Conservation (phyloP, 768 basidiomycete genomes). For the Gymnopilus dilepis region DNA sequence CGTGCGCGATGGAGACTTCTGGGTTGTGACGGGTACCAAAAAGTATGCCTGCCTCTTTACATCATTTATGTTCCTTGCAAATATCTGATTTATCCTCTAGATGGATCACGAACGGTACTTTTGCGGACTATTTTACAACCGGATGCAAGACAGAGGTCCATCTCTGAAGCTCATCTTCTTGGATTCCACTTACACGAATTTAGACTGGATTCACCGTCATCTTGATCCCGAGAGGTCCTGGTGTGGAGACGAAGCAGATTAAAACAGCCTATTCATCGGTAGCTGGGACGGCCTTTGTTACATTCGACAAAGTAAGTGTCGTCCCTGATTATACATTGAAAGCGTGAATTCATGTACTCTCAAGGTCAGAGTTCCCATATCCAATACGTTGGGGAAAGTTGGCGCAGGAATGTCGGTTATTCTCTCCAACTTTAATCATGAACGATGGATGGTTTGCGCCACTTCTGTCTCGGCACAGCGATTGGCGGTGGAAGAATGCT, state of each 20-base stretch:
- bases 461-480: slow-evolving; percentile 79
- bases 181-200: slow-evolving; percentile 6
- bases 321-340: slow-evolving; percentile 5
- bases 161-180: not conserved
- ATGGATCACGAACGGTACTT: slow-evolving; percentile 90
- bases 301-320: slow-evolving; percentile 63
- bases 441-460: slow-evolving; percentile 85
- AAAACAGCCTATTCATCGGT: slow-evolving; percentile 92
- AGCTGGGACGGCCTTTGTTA: slow-evolving; percentile 89
- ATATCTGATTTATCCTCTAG: slow-evolving; percentile 37
- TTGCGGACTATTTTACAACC: slow-evolving; percentile 86
- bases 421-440: slow-evolving; percentile 88
- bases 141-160: slow-evolving; percentile 73
- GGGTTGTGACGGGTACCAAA: slow-evolving; percentile 93
- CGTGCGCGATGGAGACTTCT: slow-evolving; percentile 81
- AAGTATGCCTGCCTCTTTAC: slow-evolving; percentile 52
- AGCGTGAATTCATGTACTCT: slow-evolving; percentile 11
- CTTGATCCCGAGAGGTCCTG: slow-evolving; percentile 72
- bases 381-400: slow-evolving; percentile 86
- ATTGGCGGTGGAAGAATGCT: slow-evolving; percentile 84
- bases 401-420: slow-evolving; percentile 86
- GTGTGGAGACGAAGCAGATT: slow-evolving; percentile 84
- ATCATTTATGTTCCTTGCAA: not conserved
- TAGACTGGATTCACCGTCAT: slow-evolving; percentile 79
- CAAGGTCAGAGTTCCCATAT: slow-evolving; percentile 76